Evolutionary conservation across 176 grass and related monocot genomes (phyloP).

Genomic region (Raddia distichophylla): DNA sequence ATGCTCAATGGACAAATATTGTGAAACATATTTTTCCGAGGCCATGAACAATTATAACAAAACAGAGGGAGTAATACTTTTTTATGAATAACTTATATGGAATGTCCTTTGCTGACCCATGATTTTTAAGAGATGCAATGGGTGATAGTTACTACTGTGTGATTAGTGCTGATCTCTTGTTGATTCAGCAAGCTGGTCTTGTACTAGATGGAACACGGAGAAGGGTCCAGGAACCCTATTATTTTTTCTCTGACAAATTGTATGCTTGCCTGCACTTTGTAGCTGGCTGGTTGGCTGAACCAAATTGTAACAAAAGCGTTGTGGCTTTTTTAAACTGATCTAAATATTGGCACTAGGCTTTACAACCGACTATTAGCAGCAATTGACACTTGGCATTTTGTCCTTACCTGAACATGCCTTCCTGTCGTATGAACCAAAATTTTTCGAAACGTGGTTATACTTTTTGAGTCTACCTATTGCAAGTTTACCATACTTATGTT

Average conservation of each 20-base stretch:
- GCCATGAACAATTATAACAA: too few species aligned
- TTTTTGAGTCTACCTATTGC: constrained; percentile 4
- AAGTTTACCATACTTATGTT: not conserved
- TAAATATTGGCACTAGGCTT: not conserved
- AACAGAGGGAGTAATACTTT: too few species aligned
- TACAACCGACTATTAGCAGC: not conserved
- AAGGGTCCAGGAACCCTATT: not conserved
- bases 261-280: not conserved
- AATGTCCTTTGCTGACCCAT: not conserved
- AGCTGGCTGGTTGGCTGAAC: not conserved
- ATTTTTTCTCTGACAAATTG: not conserved
- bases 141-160: not conserved
- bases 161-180: not conserved
- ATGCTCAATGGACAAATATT: too few species aligned
- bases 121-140: not conserved
- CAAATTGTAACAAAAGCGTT: not conserved
- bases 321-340: not conserved
- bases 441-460: not conserved
- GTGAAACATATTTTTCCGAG: too few species aligned
- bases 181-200: not conserved
- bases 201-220: not conserved
- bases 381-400: not conserved
- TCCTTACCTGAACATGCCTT: not conserved
- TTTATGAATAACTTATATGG: not conserved
- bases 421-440: not conserved